Evolutionary conservation across 192 early-diverging fungal species (phyloP).

Genomic region (Cladochytrium replicatum): DNA sequence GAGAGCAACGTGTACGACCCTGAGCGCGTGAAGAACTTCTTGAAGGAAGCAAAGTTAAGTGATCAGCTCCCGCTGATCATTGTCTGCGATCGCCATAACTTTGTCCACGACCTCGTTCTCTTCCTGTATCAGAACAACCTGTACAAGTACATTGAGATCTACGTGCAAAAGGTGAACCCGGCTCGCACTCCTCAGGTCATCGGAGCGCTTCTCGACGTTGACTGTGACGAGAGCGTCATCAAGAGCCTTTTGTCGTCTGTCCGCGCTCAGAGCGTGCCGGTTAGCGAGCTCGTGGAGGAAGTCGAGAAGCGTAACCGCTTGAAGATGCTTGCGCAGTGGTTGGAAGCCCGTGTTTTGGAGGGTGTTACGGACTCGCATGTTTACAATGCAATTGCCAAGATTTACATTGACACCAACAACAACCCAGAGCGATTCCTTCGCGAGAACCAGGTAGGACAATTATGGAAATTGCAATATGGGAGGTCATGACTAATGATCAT

Average conservation of each 20-base stretch:
- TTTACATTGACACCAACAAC: conserved; percentile 99
- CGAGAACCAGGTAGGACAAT: conserved; percentile 54
- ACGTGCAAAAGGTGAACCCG: conserved; percentile 98
- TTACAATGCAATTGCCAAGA: conserved; percentile 97
- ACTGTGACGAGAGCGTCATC: conserved; percentile 91
- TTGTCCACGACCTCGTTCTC: conserved; percentile 94
- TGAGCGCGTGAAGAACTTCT: conserved; percentile 97
- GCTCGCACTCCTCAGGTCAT: conserved; percentile 87
- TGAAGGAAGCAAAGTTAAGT: conserved; percentile 91
- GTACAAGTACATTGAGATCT: conserved; percentile 95
- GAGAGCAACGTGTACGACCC: conserved; percentile 95
- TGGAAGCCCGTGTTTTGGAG: conserved; percentile 80
- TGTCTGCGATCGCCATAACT: conserved; percentile 95
- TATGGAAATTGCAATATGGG: no score
- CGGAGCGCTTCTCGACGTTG: conserved; percentile 95
- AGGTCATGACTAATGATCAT: no score
- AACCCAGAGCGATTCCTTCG: conserved; percentile 93
- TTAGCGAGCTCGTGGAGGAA: conserved; percentile 79
- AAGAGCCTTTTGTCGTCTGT: conserved; percentile 84
- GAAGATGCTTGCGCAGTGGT: conserved; percentile 91
- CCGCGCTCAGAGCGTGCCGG: conserved; percentile 65
- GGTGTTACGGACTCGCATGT: conserved; percentile 82
- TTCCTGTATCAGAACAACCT: conserved; percentile 91
- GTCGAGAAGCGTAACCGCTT: conserved; percentile 94
- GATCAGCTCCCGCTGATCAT: conserved; percentile 98